phyloP scores from a whole-genome alignment of 441 rosid genomes.

The Erysimum pusillum region DNA sequence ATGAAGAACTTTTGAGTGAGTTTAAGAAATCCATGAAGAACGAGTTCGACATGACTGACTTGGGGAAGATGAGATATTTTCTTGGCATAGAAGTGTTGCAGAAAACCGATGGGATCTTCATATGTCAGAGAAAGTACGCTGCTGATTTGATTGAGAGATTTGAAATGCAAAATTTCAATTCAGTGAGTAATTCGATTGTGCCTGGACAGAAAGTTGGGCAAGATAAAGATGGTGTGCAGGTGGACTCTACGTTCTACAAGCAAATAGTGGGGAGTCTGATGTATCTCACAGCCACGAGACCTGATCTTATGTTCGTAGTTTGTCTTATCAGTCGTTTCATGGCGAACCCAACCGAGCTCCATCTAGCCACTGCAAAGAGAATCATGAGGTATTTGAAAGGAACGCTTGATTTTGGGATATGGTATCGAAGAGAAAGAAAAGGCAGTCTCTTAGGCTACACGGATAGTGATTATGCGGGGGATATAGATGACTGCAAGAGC shows the following conservation, averaged over 20 bases:
- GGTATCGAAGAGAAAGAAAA: not conserved
- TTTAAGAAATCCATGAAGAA: not conserved
- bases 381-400: not conserved
- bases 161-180: not conserved
- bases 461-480: too few relatives aligned
- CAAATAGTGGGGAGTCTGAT: not conserved
- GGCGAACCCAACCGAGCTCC: not conserved
- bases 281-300: constrained; percentile 8
- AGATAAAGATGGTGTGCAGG: not conserved
- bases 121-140: not conserved
- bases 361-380: not conserved
- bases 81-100: not conserved
- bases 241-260: not conserved
- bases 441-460: too few relatives aligned
- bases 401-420: not conserved
- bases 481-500: too few relatives aligned
- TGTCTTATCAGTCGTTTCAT: not conserved
- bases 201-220: not conserved
- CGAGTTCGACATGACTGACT: constrained; percentile 1
- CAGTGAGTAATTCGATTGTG: not conserved
- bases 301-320: not conserved
- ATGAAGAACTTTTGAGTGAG: not conserved
- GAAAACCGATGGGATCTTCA: not conserved
- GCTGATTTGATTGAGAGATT: not conserved
- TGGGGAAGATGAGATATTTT: not conserved